Percentiles rank a stretch among this genome's conserved stretches.
Evolutionary conservation across 257 asterid species (phyloP).

Genomic region (Gynochthodes officinalis): DNA sequence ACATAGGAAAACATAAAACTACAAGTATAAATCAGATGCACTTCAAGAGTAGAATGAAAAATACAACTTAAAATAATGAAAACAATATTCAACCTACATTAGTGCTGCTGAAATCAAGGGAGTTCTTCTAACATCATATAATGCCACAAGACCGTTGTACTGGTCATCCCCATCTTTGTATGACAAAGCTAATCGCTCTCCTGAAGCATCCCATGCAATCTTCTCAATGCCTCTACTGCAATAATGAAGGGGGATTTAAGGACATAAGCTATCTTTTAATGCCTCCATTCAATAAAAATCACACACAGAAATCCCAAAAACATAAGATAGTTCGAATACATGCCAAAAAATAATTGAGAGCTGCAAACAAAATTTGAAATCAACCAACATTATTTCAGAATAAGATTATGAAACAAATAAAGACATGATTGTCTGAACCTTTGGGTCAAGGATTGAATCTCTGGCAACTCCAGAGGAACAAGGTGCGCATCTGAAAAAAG

Average conservation of each 20-base stretch:
- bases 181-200: slow-evolving; percentile 91
- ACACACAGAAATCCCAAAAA: not conserved
- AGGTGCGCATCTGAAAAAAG: slow-evolving; percentile 61
- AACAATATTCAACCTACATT: slow-evolving; percentile 51
- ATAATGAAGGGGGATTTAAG: slow-evolving; percentile 12
- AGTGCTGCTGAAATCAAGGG: slow-evolving; percentile 82
- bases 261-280: not conserved
- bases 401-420: not conserved
- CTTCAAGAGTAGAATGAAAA: not conserved
- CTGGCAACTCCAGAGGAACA: slow-evolving; percentile 85
- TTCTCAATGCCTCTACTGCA: slow-evolving; percentile 71
- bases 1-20: not conserved
- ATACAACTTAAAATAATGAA: slow-evolving; percentile 1
- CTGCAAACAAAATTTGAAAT: not conserved
- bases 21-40: not conserved
- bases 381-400: not conserved
- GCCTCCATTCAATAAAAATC: not conserved
- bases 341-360: not conserved
- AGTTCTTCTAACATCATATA: slow-evolving; percentile 82
- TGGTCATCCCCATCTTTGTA: slow-evolving; percentile 76
- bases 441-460: slow-evolving; percentile 73
- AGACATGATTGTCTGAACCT: slow-evolving; percentile 38
- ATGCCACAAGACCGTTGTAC: slow-evolving; percentile 83
- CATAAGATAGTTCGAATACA: not conserved
- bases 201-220: slow-evolving; percentile 98